These are phyloP conservation scores for Microdochium trichocladiopsis DNA, from an alignment of 2,329 filamentous ascomycete genomes.

Conservation along the genomic window DNA sequence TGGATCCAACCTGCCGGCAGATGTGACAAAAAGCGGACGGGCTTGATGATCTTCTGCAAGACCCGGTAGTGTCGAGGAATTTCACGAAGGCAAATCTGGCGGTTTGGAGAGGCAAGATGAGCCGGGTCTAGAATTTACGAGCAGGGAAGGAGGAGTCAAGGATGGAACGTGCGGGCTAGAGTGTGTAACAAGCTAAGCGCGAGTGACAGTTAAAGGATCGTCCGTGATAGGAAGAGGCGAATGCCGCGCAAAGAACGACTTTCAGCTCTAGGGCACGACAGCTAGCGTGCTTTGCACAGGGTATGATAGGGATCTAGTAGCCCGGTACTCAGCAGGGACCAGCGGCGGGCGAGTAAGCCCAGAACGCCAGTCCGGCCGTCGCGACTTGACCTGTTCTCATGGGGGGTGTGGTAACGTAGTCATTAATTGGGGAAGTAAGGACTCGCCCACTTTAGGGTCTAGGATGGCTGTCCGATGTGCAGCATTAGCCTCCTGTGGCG, in stretches of 20 bases:
- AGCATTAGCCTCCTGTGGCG: neutral
- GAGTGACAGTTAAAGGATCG: neutral
- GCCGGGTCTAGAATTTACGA: neutral
- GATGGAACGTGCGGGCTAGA: neutral
- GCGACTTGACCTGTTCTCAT: neutral
- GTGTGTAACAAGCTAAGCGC: neutral
- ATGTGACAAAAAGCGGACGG: too few species aligned
- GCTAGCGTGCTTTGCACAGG: neutral
- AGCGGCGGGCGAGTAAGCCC: neutral
- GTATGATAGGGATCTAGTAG: neutral
- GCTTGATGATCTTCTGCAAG: too few species aligned
- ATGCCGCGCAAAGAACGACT: neutral
- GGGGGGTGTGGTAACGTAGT: neutral
- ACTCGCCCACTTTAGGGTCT: neutral
- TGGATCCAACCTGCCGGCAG: too few species aligned
- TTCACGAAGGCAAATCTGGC: too few species aligned
- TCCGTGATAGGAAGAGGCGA: neutral
- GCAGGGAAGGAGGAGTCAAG: neutral
- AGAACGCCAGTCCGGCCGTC: neutral
- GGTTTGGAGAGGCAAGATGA: neutral
- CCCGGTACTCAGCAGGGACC: neutral
- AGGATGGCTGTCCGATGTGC: neutral
- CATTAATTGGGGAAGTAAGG: neutral
- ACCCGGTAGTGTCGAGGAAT: too few species aligned
- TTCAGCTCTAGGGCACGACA: neutral